Base-by-base conservation (phyloP, 192 early-diverging fungal genomes). In the Coemansia sp. region DNA sequence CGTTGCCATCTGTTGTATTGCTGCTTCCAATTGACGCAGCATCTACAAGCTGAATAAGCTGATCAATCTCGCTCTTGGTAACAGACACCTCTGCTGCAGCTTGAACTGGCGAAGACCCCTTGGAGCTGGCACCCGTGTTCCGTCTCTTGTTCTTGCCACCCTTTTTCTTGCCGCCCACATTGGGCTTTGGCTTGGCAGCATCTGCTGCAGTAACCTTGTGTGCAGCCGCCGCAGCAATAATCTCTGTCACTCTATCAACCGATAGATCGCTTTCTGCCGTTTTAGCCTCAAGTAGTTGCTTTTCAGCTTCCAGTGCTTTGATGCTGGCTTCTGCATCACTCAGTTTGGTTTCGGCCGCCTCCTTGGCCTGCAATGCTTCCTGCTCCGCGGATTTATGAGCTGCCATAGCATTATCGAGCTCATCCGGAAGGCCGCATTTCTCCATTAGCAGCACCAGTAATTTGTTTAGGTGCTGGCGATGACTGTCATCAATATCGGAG, bases 101-200 rank as follows among this genome's bases (percentile, higher is more conserved):
- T 21, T 19, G 28, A 4, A 40, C 37, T 21, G 63, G 70, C 31
- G 70, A 66, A 7, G 59, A 37, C 2, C 50, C 36, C 6, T 53
- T 16, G 26, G 46, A 37, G 6, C 20, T 40, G 5, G 45, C 41
- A 11, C 23, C 43, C 6, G 70, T 75, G 48, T 53, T 57, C 44
- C 67, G 67, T 19, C 72, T 18, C 48, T 67, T 69, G 57, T 65
- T 69, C 43, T 76, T 76, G 36, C 50, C 39, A 19, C 51, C 52
- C 31, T 56, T 59, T 44, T 65, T 68, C 62, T 65, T 70, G 38
- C 49, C 39, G 9, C 37, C 51, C 10, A 20, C 41, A 5, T 11
- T 31, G 35, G 38, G 58, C 49, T 52, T 44, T 15, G 42, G 46
- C 35, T 48, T 40, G 12, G 47, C 39, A 69, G 59, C 33, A 46